These are phyloP conservation scores for Nematodospora anomalae DNA, from an alignment of 1,139 yeast species.

Conservation along the genomic window DNA sequence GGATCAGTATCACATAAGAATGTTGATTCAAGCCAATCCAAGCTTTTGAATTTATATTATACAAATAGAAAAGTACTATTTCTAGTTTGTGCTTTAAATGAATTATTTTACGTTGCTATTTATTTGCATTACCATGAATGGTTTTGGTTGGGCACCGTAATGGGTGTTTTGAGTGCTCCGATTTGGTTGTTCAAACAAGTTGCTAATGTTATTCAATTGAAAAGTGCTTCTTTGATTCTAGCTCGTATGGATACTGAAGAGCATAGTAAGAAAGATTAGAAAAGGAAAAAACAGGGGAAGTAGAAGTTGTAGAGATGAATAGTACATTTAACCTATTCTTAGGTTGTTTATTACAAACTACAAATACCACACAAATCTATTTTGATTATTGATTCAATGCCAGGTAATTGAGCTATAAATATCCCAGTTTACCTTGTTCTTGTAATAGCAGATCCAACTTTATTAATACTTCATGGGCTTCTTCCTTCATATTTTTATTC, in stretches of 20 bases:
- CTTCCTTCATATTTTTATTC: constrained; percentile 31
- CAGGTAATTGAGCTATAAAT: constrained; percentile 4
- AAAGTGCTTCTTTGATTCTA: constrained; percentile 77
- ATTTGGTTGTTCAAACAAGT: constrained; percentile 89
- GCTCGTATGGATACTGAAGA: constrained; percentile 81
- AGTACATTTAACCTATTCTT: not conserved
- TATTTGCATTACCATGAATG: constrained; percentile 72
- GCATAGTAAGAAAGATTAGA: constrained; percentile 13
- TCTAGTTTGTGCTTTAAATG: constrained; percentile 88
- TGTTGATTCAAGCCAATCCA: constrained; percentile 68
- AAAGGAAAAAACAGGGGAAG: not conserved
- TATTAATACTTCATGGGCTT: constrained; percentile 32
- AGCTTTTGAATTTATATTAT: constrained; percentile 80
- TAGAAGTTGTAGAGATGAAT: too few relatives aligned
- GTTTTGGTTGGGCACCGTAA: constrained; percentile 65
- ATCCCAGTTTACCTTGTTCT: constrained; percentile 3
- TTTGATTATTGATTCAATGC: too few relatives aligned
- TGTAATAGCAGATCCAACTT: constrained; percentile 28
- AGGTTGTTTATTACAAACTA: too few relatives aligned
- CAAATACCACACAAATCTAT: too few relatives aligned
- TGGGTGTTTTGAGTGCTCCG: constrained; percentile 71
- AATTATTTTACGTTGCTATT: constrained; percentile 85
- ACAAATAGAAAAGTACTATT: constrained; percentile 82
- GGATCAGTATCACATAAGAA: constrained; percentile 86
- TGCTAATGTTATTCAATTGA: constrained; percentile 85